Evolutionary conservation across 495 filamentous ascomycete genomes (phyloP), one percentile per base, ranked within the genome.

Genomic region (Aspergillus sparsus): DNA sequence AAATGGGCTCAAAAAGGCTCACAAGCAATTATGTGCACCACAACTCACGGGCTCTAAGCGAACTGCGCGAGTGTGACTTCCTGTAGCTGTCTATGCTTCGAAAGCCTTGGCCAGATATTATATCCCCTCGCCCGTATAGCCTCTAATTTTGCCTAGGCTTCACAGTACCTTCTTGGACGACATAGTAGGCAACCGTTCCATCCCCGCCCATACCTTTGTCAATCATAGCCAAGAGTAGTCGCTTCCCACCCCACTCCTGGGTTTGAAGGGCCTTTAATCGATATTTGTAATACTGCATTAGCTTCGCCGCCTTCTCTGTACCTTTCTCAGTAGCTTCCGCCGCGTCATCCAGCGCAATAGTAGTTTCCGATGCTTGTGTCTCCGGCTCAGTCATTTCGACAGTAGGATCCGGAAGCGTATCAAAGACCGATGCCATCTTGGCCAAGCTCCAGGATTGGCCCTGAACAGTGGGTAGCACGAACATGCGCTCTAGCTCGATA

Each of bases 151-250:
- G 94, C 58, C 95, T 79, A 4, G 95, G 94, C 75, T 98, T 98
- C 31, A 98, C 93, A 49, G 96, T 85, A 3, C 95, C 95, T 71
- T 97, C 93, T 63, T 96, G 92, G 45, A 97, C 84, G 66, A 96
- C 83, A 70, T 99, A 99, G 71, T 96, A 98, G 5, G 93, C 90
- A 18, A 98, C 83, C 3, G 94, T 98, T 46, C 92, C 95, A 71
- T 99, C 94, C 54, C 90, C 87, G 18, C 80, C 78, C 70, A 75
- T 75, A 0, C 68, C 64, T 60, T 68, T 71, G 67, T 90, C 85
- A 53, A 93, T 80, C 39, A 91, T 91, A 21, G 91, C 93, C 42
- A 99, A 77, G 33, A 98, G 66, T 13, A 97, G 57, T 55, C 92
- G 81, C 78, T 96, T 96, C 32, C 70, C 70, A 42, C 79, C 72